Conservation (phyloP, 208 protist genomes). For the Leishmania major region DNA sequence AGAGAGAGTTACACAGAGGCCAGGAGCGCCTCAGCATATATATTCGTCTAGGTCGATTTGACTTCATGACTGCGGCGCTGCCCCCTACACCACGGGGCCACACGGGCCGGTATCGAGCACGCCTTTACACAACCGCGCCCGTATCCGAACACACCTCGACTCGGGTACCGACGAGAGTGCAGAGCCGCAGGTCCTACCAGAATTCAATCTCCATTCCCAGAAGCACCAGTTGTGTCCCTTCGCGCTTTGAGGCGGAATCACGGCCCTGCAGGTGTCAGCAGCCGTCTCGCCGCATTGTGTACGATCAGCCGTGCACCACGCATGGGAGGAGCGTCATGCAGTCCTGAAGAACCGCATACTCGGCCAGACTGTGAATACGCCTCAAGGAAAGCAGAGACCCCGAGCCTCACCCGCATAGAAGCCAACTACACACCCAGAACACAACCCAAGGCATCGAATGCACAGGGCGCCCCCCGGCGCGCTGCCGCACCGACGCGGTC, state of each 20-base stretch:
- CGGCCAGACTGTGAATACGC: not conserved
- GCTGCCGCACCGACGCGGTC: not conserved
- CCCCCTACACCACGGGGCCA: not conserved
- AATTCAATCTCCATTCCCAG: too few species aligned
- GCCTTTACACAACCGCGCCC: not conserved
- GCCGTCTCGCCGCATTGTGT: too few species aligned
- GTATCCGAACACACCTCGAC: not conserved
- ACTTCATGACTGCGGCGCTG: not conserved
- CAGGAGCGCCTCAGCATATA: not conserved
- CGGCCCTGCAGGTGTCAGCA: too few species aligned
- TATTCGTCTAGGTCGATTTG: not conserved
- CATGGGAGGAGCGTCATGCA: not conserved
- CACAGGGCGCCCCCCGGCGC: too few species aligned
- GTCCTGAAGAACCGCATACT: not conserved
- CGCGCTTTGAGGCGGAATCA: too few species aligned
- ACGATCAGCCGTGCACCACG: not conserved
- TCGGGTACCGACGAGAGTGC: not conserved
- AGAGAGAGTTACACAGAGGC: not conserved
- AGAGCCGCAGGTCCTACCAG: too few species aligned
- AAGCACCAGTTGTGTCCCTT: too few species aligned
- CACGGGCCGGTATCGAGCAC: too few species aligned
- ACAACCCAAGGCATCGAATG: not conserved
- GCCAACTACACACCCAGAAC: not conserved
- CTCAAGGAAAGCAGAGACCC: not conserved
- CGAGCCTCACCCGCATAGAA: too few species aligned